Evolutionary conservation across 1,284 basidiomycete species (phyloP).

Genomic region (Tylopilus sp.): DNA sequence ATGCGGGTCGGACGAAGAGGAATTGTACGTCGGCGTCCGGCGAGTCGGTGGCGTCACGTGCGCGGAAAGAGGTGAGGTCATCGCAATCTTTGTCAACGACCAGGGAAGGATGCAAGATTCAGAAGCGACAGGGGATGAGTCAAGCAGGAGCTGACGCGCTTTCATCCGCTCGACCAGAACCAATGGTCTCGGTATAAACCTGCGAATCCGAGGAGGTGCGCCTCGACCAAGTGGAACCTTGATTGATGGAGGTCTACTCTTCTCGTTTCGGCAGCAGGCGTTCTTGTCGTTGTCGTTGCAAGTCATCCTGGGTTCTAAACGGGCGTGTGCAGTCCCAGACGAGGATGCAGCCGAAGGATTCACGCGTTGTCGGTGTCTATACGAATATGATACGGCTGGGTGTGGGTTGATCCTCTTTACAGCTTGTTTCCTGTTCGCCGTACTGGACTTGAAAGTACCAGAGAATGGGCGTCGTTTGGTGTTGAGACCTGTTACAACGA

Average conservation of each 20-base stretch:
- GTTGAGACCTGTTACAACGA: conserved; percentile 26
- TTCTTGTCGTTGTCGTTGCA: conserved; percentile 1
- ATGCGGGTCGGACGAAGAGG: not conserved
- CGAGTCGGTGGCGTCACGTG: conserved; percentile 10
- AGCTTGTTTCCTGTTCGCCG: not conserved
- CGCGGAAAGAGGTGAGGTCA: not conserved
- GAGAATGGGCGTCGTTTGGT: conserved; percentile 20
- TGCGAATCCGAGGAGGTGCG: conserved; percentile 10
- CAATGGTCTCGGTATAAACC: conserved; percentile 26
- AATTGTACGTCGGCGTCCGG: not conserved
- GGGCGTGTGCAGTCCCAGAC: not conserved
- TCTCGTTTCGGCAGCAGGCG: not conserved
- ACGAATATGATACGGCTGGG: not conserved
- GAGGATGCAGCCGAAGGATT: not conserved
- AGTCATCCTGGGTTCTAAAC: conserved; percentile 5
- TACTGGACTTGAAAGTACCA: not conserved
- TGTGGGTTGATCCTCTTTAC: not conserved
- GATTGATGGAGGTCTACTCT: not conserved
- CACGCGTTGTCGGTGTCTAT: not conserved
- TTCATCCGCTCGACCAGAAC: conserved; percentile 29
- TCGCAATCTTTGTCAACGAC: not conserved
- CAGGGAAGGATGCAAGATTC: not conserved
- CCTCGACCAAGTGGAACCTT: conserved; percentile 10
- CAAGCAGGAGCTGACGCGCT: conserved; percentile 9
- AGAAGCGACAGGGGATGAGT: not conserved